These are phyloP conservation scores for Blastobotrys capitulatus DNA, from an alignment of 1,139 yeast genomes.

Conservation along the genomic window DNA sequence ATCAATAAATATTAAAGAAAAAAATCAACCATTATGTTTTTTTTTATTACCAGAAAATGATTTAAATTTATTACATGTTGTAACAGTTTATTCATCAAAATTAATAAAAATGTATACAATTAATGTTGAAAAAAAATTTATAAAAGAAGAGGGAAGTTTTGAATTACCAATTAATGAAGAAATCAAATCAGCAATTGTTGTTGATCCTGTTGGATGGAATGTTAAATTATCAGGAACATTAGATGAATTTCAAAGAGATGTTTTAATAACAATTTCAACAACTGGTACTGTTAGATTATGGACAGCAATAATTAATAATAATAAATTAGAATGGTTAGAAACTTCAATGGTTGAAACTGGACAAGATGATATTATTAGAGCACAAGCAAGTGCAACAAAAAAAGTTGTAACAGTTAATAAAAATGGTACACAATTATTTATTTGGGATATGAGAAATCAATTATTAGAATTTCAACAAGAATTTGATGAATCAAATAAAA, in stretches of 20 bases:
- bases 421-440: constrained; percentile 45
- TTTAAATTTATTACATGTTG: constrained; percentile 35
- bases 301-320: constrained; percentile 35
- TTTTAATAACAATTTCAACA: constrained; percentile 53
- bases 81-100: constrained; percentile 36
- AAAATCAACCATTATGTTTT: constrained; percentile 37
- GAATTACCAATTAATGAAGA: constrained; percentile 24
- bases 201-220: constrained; percentile 62
- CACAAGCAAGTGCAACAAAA: constrained; percentile 70
- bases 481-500: constrained; percentile 36
- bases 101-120: constrained; percentile 19
- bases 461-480: constrained; percentile 57
- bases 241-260: constrained; percentile 40
- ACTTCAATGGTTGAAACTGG: constrained; percentile 50
- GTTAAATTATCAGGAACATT: constrained; percentile 35
- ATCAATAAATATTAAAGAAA: constrained; percentile 8
- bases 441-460: constrained; percentile 72
- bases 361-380: constrained; percentile 44
- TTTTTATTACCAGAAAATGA: constrained; percentile 43
- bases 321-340: constrained; percentile 44
- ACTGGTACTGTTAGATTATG: constrained; percentile 54
- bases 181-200: constrained; percentile 48
- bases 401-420: constrained; percentile 68
- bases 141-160: constrained; percentile 22
- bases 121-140: neutral